These are phyloP conservation scores for Gaultheria prostrata DNA, from an alignment of 148 eudicot species.

Conservation along the genomic window DNA sequence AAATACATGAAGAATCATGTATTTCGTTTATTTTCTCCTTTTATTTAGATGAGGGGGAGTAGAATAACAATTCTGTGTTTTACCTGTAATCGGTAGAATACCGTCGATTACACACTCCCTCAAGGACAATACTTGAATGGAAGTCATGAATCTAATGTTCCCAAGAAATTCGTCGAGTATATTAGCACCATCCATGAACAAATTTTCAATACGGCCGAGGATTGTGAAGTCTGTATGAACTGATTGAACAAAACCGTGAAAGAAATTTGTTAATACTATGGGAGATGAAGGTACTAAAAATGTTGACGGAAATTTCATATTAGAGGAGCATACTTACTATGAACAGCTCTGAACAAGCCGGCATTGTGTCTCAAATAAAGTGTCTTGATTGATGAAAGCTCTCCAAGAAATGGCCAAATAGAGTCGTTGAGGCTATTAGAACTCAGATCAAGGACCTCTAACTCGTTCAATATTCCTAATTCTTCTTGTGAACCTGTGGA, in stretches of 20 bases:
- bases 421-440: rapidly evolving
- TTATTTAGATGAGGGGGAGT: neutral
- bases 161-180: neutral
- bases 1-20: neutral
- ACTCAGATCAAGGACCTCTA: neutral
- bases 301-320: neutral
- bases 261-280: no score
- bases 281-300: neutral
- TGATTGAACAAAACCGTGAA: neutral
- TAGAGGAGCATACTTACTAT: no score
- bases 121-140: neutral
- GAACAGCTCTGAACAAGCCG: no score
- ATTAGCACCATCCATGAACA: neutral
- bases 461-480: neutral
- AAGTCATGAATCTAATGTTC: neutral
- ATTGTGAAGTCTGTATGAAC: neutral
- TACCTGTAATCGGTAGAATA: neutral
- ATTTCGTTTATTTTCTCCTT: neutral
- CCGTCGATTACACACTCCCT: neutral
- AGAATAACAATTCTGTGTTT: neutral
- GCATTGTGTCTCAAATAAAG: no score
- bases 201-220: neutral
- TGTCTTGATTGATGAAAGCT: no score
- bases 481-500: neutral
- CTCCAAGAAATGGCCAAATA: no score